phyloP scores from a whole-genome alignment of 352 stramenopile species.

The Peronosclerospora sorghi region DNA sequence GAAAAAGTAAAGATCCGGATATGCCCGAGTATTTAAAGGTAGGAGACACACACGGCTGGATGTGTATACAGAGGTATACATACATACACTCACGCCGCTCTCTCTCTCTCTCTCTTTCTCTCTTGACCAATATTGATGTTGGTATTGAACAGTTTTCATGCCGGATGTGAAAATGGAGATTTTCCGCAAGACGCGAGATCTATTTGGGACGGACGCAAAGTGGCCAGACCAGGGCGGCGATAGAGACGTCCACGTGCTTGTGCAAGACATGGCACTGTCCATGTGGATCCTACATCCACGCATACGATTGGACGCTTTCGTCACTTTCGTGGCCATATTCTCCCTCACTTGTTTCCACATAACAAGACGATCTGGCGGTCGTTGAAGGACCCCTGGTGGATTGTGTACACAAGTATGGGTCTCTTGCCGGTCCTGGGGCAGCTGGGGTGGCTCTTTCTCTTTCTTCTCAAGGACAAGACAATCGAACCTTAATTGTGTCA shows the following conservation, averaged over 20 bases:
- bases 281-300: constrained; percentile 2
- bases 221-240: constrained; percentile 1
- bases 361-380: constrained; percentile 84
- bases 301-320: constrained; percentile 20
- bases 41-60: neutral
- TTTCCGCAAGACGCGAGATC: constrained; percentile 68
- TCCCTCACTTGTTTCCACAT: constrained; percentile 84
- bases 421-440: constrained; percentile 78
- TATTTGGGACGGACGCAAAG: constrained; percentile 40
- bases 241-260: neutral
- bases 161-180: constrained; percentile 85
- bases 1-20: constrained; percentile 71
- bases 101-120: constrained; percentile 1
- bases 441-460: constrained; percentile 86
- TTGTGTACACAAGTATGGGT: constrained; percentile 64
- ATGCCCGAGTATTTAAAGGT: constrained; percentile 79
- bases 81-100: too few relatives aligned
- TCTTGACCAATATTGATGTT: constrained; percentile 65
- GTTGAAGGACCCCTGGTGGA: constrained; percentile 78
- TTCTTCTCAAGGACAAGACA: constrained; percentile 86
- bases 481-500: constrained; percentile 89
- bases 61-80: too few relatives aligned
- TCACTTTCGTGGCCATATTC: constrained; percentile 52
- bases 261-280: neutral
- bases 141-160: constrained; percentile 82